A percentile compares a stretch with the other conserved stretches of the same genome.
Conservation (phyloP, 805 yeast genomes). For the Metschnikowia vanudenii region DNA sequence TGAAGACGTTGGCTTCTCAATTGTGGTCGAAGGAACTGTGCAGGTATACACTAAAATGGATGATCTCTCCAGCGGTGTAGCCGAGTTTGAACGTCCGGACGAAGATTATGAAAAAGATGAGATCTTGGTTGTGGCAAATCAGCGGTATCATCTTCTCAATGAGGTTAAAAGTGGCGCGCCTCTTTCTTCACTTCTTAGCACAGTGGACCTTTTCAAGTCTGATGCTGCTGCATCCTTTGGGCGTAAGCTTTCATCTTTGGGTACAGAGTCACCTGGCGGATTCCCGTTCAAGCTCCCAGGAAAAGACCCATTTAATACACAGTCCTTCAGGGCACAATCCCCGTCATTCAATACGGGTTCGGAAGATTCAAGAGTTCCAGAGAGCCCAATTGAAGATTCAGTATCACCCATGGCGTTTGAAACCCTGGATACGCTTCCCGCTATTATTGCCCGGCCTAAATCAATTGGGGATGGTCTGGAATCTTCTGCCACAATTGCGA, state of each 20-base stretch:
- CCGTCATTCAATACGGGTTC: conserved; percentile 7
- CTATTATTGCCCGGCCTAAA: conserved; percentile 70
- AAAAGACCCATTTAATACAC: neutral
- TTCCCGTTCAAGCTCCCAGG: conserved; percentile 1
- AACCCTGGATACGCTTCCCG: conserved; percentile 23
- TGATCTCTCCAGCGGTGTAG: conserved; percentile 14
- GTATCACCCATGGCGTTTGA: conserved; percentile 1
- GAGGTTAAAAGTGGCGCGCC: conserved; percentile 84
- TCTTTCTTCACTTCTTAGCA: conserved; percentile 75
- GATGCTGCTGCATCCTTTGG: conserved; percentile 1
- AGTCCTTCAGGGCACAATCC: neutral
- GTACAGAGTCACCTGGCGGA: conserved; percentile 1
- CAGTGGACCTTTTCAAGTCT: conserved; percentile 64
- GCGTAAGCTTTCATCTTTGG: neutral
- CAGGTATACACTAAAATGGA: conserved; percentile 66
- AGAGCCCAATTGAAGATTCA: conserved; percentile 1
- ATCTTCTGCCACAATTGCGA: conserved; percentile 75
- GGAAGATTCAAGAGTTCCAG: neutral
- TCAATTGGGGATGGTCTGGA: conserved; percentile 12
- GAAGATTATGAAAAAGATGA: conserved; percentile 40
- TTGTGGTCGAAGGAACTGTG: conserved; percentile 88
- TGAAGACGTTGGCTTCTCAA: conserved; percentile 78
- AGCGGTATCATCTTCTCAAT: conserved; percentile 70
- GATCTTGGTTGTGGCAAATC: conserved; percentile 50
- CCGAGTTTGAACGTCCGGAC: conserved; percentile 18